A percentile compares a stretch with the other conserved stretches of the same genome.
Conservation (phyloP, 441 rosid species). For the Populus hybrid region DNA sequence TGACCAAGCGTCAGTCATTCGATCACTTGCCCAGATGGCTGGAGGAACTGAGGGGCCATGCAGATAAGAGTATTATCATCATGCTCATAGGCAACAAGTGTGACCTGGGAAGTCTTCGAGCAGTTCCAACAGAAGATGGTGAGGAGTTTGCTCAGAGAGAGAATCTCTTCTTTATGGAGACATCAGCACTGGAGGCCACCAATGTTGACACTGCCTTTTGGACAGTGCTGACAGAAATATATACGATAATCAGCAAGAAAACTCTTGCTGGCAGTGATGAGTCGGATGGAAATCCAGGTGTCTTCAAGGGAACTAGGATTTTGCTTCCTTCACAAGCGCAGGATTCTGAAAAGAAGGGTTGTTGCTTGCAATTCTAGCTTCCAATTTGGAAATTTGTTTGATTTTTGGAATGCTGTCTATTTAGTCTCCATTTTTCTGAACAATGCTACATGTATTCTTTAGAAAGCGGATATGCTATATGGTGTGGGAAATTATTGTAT, state of each 20-base stretch:
- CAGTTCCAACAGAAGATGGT: slow-evolving; percentile 68
- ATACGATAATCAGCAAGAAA: slow-evolving; percentile 66
- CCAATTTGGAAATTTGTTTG: not conserved
- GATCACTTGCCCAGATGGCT: slow-evolving; percentile 54
- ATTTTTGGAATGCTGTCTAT: not conserved
- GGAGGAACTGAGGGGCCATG: slow-evolving; percentile 47
- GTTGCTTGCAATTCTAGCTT: slow-evolving; percentile 40
- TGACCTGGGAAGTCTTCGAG: slow-evolving; percentile 72
- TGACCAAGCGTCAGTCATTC: slow-evolving; percentile 44
- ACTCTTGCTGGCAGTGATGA: slow-evolving; percentile 48
- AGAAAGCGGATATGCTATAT: not conserved
- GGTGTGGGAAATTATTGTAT: too few species aligned
- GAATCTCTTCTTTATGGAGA: slow-evolving; percentile 84
- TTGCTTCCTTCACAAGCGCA: slow-evolving; percentile 55
- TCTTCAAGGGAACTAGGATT: slow-evolving; percentile 67
- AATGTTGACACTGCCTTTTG: slow-evolving; percentile 78
- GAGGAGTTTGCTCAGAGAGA: slow-evolving; percentile 74
- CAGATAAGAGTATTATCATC: slow-evolving; percentile 57
- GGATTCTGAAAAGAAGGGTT: slow-evolving; percentile 36
- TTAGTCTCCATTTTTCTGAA: slow-evolving; percentile 16
- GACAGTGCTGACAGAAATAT: slow-evolving; percentile 62
- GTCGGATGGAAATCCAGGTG: slow-evolving; percentile 38
- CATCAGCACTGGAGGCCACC: slow-evolving; percentile 77
- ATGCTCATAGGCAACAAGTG: slow-evolving; percentile 95
- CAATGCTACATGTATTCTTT: slow-evolving; percentile 1